phyloP scores from a whole-genome alignment of 1,284 basidiomycete genomes.

The Ustanciosporium gigantosporum region DNA sequence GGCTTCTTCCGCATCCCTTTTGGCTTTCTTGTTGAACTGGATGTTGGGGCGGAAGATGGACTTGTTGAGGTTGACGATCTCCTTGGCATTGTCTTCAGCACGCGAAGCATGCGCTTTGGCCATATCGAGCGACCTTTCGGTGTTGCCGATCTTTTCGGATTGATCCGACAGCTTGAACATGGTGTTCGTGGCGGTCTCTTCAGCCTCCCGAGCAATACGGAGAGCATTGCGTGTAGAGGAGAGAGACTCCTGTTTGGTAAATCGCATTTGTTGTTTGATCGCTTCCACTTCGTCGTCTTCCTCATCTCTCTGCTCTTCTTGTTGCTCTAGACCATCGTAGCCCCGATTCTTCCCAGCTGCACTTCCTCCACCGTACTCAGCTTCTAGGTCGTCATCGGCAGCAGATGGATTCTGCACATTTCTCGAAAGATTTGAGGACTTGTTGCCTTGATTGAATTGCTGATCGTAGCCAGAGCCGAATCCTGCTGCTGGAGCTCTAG shows the following conservation, averaged over 20 bases:
- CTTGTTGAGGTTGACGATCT: conserved; percentile 88
- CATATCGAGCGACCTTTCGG: conserved; percentile 92
- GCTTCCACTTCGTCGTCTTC: conserved; percentile 95
- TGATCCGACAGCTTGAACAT: conserved; percentile 86
- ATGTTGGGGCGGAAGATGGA: conserved; percentile 79
- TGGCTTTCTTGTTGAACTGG: conserved; percentile 68
- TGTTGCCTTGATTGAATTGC: conserved; percentile 16
- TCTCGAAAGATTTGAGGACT: conserved; percentile 13
- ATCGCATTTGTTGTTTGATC: conserved; percentile 89
- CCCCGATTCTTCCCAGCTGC: conserved; percentile 10
- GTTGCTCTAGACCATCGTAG: conserved; percentile 41
- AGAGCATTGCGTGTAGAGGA: conserved; percentile 89
- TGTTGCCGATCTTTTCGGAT: conserved; percentile 74
- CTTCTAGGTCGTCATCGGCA: conserved; percentile 48
- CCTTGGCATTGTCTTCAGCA: conserved; percentile 89
- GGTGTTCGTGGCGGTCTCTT: conserved; percentile 90
- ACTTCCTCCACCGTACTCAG: conserved; percentile 53
- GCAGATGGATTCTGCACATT: conserved; percentile 10
- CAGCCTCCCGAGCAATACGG: conserved; percentile 87
- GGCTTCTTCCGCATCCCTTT: conserved; percentile 86
- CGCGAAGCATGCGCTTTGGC: conserved; percentile 85
- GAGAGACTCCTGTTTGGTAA: conserved; percentile 89
- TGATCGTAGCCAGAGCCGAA: conserved; percentile 47
- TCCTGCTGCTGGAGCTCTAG: conserved; percentile 29
- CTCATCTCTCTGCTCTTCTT: conserved; percentile 67